A percentile compares a stretch with the other conserved stretches of the same genome.
Conservation (phyloP, 352 stramenopile species). For the Phytophthora sojae region DNA sequence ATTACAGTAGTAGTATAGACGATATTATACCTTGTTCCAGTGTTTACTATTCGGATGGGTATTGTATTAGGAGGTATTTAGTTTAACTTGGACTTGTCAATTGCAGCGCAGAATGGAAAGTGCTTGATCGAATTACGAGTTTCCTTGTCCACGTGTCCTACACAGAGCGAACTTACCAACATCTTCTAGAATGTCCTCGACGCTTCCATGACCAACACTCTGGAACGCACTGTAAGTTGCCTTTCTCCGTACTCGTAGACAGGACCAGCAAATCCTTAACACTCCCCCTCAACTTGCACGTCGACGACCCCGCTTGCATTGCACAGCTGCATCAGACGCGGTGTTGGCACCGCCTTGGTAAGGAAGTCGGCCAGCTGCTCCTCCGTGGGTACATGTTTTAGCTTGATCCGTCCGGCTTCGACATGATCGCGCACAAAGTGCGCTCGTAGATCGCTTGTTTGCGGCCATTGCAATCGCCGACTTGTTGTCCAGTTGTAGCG, state of each 20-base stretch:
- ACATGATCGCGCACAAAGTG: slow-evolving; percentile 6
- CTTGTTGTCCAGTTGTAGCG: slow-evolving; percentile 6
- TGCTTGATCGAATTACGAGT: neutral
- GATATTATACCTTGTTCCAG: too few species aligned
- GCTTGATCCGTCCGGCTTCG: neutral
- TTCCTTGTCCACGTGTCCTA: neutral
- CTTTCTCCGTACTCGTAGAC: neutral
- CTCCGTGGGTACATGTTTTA: neutral
- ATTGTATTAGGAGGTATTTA: too few species aligned
- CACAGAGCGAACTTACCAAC: neutral
- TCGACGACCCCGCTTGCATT: slow-evolving; percentile 1
- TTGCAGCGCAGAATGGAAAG: slow-evolving; percentile 1
- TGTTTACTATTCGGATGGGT: too few species aligned
- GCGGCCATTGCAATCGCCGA: slow-evolving; percentile 1
- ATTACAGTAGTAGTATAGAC: too few species aligned
- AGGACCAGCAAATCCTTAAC: too few species aligned
- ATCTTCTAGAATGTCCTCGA: neutral
- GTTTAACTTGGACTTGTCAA: slow-evolving; percentile 1
- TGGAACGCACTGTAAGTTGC: neutral
- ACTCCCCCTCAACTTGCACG: slow-evolving; percentile 5
- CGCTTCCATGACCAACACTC: neutral
- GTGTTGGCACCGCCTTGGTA: neutral
- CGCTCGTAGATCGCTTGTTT: neutral
- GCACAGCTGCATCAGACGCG: neutral
- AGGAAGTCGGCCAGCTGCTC: slow-evolving; percentile 6